Evolutionary conservation across 2,329 filamentous ascomycete genomes (phyloP).

Genomic region (Xylariales sp.): DNA sequence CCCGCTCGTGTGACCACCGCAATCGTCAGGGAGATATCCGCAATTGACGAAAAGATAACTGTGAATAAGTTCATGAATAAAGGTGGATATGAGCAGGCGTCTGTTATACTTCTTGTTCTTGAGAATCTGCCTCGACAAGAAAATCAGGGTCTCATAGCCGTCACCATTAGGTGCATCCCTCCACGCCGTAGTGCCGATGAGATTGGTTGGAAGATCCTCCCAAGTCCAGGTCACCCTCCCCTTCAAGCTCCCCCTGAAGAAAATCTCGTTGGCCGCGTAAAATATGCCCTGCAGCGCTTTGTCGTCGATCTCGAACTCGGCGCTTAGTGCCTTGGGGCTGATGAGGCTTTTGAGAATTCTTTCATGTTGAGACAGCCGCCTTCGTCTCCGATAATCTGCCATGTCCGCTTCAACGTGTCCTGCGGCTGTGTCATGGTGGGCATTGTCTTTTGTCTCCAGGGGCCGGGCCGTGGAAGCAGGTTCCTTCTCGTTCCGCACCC

Average conservation of each 20-base stretch:
- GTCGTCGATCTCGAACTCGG: constrained; percentile 67
- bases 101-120: constrained; percentile 66
- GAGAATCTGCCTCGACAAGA: constrained; percentile 70
- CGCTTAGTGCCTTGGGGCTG: constrained; percentile 58
- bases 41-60: constrained; percentile 73
- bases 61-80: constrained; percentile 75
- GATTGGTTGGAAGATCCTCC: constrained; percentile 67
- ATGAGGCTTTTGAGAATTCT: constrained; percentile 70
- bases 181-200: constrained; percentile 73
- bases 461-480: constrained; percentile 46
- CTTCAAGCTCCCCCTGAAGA: constrained; percentile 67
- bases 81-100: constrained; percentile 71
- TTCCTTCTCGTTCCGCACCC: constrained; percentile 35
- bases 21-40: constrained; percentile 65
- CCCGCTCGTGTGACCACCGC: constrained; percentile 70
- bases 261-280: constrained; percentile 70
- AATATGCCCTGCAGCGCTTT: constrained; percentile 68
- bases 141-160: constrained; percentile 72
- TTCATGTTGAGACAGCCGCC: constrained; percentile 63
- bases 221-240: constrained; percentile 72
- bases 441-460: constrained; percentile 57
- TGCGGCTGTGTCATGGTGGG: constrained; percentile 61
- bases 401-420: constrained; percentile 62
- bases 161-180: constrained; percentile 58
- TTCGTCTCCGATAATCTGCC: constrained; percentile 57